Evolutionary conservation across 768 basidiomycete genomes (phyloP).

Genomic region (Xerocomus spinulosus): DNA sequence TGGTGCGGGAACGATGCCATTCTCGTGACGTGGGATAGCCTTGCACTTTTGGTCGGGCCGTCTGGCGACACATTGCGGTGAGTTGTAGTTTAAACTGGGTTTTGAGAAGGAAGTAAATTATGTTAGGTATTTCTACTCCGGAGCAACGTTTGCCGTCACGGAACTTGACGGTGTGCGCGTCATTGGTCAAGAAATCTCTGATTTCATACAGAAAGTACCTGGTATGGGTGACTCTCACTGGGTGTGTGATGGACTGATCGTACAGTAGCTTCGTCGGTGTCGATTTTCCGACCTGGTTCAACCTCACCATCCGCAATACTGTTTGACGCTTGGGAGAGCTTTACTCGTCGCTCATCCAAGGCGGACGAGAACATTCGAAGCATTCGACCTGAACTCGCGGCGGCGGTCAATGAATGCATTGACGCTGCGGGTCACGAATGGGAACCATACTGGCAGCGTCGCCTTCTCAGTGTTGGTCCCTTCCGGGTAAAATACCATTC

Average conservation of each 20-base stretch:
- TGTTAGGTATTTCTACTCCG: slow-evolving; percentile 74
- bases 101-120: slow-evolving; percentile 7
- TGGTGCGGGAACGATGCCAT: slow-evolving; percentile 99
- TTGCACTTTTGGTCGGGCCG: slow-evolving; percentile 86
- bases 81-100: slow-evolving; percentile 25
- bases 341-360: slow-evolving; percentile 77
- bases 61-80: slow-evolving; percentile 83
- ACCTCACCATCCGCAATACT: slow-evolving; percentile 88
- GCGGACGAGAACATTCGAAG: slow-evolving; percentile 89
- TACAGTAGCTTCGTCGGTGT: slow-evolving; percentile 63
- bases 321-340: slow-evolving; percentile 89
- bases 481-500: not conserved
- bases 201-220: slow-evolving; percentile 93
- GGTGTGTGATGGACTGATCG: not conserved
- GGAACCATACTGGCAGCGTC: slow-evolving; percentile 87
- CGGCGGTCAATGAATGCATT: slow-evolving; percentile 87
- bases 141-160: slow-evolving; percentile 71
- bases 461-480: slow-evolving; percentile 64
- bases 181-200: slow-evolving; percentile 70
- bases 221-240: slow-evolving; percentile 39
- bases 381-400: slow-evolving; percentile 79
- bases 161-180: slow-evolving; percentile 92
- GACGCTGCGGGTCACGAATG: slow-evolving; percentile 92
- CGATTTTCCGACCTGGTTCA: slow-evolving; percentile 90
- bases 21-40: slow-evolving; percentile 73